phyloP scores from a whole-genome alignment of 208 protist genomes.

The Leishmania mexicana region DNA sequence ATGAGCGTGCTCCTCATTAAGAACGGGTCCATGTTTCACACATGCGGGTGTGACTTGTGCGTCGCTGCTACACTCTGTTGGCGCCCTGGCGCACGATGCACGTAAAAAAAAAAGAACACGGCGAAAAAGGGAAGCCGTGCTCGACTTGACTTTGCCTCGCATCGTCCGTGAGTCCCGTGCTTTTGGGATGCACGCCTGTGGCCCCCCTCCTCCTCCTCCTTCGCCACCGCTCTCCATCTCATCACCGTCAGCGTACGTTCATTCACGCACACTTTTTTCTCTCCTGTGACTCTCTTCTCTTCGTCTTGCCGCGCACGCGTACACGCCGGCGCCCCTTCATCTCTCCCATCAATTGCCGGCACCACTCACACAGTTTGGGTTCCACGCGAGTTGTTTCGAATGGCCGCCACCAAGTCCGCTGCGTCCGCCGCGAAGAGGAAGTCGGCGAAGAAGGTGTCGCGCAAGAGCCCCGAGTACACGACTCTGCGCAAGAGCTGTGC shows the following conservation, averaged over 20 bases:
- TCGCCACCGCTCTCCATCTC: neutral
- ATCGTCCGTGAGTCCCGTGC: neutral
- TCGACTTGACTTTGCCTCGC: neutral
- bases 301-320: neutral
- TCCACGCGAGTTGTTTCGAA: slow-evolving; percentile 21
- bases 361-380: slow-evolving; percentile 12
- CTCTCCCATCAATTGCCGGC: neutral
- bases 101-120: neutral
- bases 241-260: neutral
- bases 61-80: neutral
- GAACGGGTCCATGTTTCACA: neutral
- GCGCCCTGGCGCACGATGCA: neutral
- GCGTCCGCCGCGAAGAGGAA: slow-evolving; percentile 76
- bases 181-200: neutral
- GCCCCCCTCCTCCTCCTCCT: neutral
- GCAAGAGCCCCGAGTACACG: slow-evolving; percentile 53
- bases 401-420: slow-evolving; percentile 14
- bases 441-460: slow-evolving; percentile 56
- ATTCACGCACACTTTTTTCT: neutral
- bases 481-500: slow-evolving; percentile 54
- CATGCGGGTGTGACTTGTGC: neutral
- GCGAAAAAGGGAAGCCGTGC: neutral
- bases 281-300: neutral
- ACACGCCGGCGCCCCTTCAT: neutral
- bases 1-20: neutral